Conservation (phyloP, 768 basidiomycete species). For the Macrolepiota fuliginosa region DNA sequence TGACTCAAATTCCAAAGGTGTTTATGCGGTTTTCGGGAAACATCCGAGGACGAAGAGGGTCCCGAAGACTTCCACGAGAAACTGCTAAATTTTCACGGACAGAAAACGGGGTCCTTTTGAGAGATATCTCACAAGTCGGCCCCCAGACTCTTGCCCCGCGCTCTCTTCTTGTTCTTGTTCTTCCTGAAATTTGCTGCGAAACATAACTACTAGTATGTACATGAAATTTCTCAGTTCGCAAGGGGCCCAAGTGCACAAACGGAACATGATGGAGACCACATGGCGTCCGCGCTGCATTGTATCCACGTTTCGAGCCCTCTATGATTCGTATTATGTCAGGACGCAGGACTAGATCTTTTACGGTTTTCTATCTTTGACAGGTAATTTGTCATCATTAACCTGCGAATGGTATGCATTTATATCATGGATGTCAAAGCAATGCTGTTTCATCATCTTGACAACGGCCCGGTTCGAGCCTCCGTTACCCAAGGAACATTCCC, state of each 20-base stretch:
- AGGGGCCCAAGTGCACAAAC: neutral
- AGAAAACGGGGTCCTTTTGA: neutral
- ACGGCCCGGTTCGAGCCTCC: too few relatives aligned
- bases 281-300: neutral
- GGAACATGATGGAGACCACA: neutral
- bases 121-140: neutral
- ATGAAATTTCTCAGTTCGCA: neutral
- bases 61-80: neutral
- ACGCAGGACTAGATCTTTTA: neutral
- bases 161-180: neutral
- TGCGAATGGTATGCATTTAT: too few relatives aligned
- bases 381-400: too few relatives aligned
- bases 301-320: neutral
- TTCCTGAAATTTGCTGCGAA: neutral
- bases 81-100: neutral
- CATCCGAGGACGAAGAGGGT: neutral
- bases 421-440: too few relatives aligned
- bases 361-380: too few relatives aligned
- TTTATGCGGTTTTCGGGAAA: conserved; percentile 6
- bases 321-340: neutral
- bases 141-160: neutral
- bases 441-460: too few relatives aligned
- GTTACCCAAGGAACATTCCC: too few relatives aligned
- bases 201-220: neutral
- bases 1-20: neutral